These are phyloP conservation scores for Ustanciosporium gigantosporum DNA, from an alignment of 1,284 basidiomycete species.

Conservation along the genomic window DNA sequence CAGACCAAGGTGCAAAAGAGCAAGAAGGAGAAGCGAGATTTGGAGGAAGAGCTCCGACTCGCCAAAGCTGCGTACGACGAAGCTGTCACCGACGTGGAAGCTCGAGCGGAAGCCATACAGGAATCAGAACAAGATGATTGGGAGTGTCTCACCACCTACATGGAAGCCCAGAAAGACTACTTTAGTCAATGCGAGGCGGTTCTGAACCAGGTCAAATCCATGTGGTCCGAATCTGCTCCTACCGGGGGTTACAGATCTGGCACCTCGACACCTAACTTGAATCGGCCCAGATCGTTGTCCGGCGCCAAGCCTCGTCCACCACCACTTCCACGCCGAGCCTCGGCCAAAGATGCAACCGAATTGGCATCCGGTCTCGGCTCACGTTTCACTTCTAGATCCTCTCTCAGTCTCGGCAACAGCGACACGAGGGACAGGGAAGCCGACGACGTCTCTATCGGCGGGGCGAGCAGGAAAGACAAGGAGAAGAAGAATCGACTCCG, in stretches of 20 bases:
- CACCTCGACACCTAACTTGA: conserved; percentile 2
- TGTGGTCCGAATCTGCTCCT: conserved; percentile 8
- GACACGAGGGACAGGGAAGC: conserved; percentile 1
- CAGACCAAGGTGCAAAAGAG: conserved; percentile 50
- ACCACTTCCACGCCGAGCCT: conserved; percentile 10
- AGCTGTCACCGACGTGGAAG: conserved; percentile 45
- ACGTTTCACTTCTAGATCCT: conserved; percentile 11
- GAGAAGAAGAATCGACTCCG: conserved; percentile 20
- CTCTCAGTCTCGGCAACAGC: conserved; percentile 14
- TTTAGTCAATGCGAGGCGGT: conserved; percentile 36
- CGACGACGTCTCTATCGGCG: too few species aligned
- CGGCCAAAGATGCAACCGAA: conserved; percentile 16
- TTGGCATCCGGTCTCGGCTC: conserved; percentile 1
- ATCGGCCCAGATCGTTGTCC: conserved; percentile 7
- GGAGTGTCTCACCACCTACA: conserved; percentile 35
- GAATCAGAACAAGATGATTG: conserved; percentile 45
- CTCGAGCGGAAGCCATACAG: conserved; percentile 36
- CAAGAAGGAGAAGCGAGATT: conserved; percentile 52
- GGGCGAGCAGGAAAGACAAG: conserved; percentile 2
- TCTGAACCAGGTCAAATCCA: conserved; percentile 40
- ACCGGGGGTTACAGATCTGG: neutral
- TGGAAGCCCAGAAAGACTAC: conserved; percentile 47
- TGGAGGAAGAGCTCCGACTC: conserved; percentile 49
- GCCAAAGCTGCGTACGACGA: conserved; percentile 50
- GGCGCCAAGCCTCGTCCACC: conserved; percentile 10